Evolutionary conservation across 192 early-diverging fungal species (phyloP), one percentile per base, ranked within the genome.

Genomic region (Dispira simplex): DNA sequence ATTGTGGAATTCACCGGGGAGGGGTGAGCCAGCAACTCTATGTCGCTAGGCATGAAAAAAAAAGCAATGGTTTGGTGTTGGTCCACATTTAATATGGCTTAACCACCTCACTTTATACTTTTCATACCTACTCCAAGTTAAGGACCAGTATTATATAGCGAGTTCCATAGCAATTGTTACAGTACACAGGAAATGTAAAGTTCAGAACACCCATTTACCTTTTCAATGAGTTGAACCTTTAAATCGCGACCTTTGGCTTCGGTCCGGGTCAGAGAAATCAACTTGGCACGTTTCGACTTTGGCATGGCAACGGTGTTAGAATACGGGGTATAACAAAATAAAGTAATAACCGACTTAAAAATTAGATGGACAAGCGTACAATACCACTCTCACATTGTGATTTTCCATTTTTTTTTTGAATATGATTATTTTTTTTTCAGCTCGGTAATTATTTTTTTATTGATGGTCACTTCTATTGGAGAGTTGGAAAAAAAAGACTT

Each of bases 231-330:
- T 58, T 80, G 73, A 27, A 76, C 80, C 72, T 91, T 92, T 18
- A 79, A 83, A 51, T 80, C 88, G 66, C 78, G 78, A 63, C 81
- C 82, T 73, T 91, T 92, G 79, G 88, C 89, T 73, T 90, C 80
- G 46, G 89, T 89, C 79, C 90, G 77, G 58, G 92, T 93, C 62
- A 97, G 77, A 58, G 77, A 55, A 66, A 82, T 80, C 13, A 85
- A 70, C 64, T 82, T 70, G 45, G 73, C 70, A 69, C 83, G 69
- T 73, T 85, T 87, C 58, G 85, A 80, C 69, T 74, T 84, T 62
- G 85, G 81, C 85, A 86, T 83, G 63, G 52, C 23, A 9, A 25
- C 28, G 54, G 28, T 23, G 3, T 14, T 18, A 28, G 11, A 56
- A 28, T 27, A 56, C 23, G 49, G n/a, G 8, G 23, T 18, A 28